Conservation (phyloP, 1,284 basidiomycete species). For the Apiotrichum gamsii region DNA sequence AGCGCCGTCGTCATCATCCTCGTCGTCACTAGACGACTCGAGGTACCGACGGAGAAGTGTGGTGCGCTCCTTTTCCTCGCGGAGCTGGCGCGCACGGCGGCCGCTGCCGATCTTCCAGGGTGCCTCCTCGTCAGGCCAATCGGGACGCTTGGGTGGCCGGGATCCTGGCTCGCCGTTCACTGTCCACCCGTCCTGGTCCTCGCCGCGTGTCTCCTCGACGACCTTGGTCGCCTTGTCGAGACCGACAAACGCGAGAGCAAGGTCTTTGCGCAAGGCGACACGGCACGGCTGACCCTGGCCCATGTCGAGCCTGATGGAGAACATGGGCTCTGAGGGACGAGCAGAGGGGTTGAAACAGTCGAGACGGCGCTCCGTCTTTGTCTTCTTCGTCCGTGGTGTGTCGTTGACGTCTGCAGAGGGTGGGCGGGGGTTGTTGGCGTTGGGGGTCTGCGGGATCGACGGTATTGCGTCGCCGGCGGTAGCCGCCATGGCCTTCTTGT, state of each 20-base stretch:
- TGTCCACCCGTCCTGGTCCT: constrained; percentile 33
- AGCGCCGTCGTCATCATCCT: constrained; percentile 12
- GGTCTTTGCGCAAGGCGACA: constrained; percentile 37
- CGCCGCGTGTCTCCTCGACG: constrained; percentile 29
- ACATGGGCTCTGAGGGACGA: constrained; percentile 27
- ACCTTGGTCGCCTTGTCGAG: constrained; percentile 21
- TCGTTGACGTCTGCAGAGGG: constrained; percentile 13
- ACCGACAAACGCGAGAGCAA: constrained; percentile 36
- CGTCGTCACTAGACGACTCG: constrained; percentile 37
- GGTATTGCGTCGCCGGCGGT: neutral
- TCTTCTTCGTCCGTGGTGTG: constrained; percentile 24
- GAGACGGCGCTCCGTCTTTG: constrained; percentile 26
- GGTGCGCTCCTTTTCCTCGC: constrained; percentile 31
- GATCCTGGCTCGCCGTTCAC: constrained; percentile 18
- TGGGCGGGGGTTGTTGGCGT: neutral
- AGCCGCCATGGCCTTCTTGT: too few relatives aligned
- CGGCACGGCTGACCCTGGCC: constrained; percentile 25
- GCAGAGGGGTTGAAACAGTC: constrained; percentile 25
- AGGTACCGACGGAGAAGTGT: constrained; percentile 34
- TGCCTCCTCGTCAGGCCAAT: constrained; percentile 38
- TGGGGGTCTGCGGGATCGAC: neutral
- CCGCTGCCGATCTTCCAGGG: constrained; percentile 36
- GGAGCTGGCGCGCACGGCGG: constrained; percentile 21
- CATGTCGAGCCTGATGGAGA: constrained; percentile 36
- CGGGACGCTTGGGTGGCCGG: constrained; percentile 21